Evolutionary conservation across 176 grass and related monocot genomes (phyloP).

Genomic region (Thinopyrum elongatum): DNA sequence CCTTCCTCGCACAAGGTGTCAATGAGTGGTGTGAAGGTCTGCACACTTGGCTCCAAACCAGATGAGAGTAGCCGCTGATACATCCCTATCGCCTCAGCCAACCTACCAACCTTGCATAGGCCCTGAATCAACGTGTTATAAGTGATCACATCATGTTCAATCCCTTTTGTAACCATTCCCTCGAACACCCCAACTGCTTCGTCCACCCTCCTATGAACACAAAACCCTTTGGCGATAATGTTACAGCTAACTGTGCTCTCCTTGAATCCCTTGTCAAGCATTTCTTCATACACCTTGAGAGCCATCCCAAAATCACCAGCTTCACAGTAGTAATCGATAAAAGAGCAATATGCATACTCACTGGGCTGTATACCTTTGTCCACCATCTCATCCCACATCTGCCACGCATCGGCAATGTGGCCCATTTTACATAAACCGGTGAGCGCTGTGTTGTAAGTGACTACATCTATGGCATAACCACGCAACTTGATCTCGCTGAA

Average conservation of each 20-base stretch:
- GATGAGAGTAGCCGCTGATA: conserved; percentile 43
- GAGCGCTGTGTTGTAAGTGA: conserved; percentile 53
- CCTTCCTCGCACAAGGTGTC: conserved; percentile 58
- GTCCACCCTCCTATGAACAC: conserved; percentile 43
- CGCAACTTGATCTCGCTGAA: conserved; percentile 74
- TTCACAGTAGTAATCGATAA: conserved; percentile 45
- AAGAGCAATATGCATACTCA: conserved; percentile 54
- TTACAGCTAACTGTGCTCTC: conserved; percentile 67
- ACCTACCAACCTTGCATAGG: conserved; percentile 59
- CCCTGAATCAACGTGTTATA: conserved; percentile 74
- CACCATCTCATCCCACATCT: conserved; percentile 71
- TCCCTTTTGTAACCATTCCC: conserved; percentile 59
- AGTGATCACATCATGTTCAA: conserved; percentile 57
- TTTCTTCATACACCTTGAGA: conserved; percentile 60
- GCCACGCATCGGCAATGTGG: conserved; percentile 30
- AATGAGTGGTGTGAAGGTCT: conserved; percentile 66
- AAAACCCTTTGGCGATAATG: conserved; percentile 49
- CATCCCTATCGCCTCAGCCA: conserved; percentile 37
- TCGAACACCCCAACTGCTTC: conserved; percentile 54
- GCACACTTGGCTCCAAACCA: conserved; percentile 52
- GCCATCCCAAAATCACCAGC: conserved; percentile 60
- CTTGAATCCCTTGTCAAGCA: conserved; percentile 57
- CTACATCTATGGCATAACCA: conserved; percentile 51
- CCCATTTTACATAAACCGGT: conserved; percentile 52
- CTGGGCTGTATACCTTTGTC: conserved; percentile 53